Percentiles rank a stretch among this genome's conserved stretches.
These are phyloP conservation scores for Mortierella antarctica DNA, from an alignment of 192 early-diverging fungal species.

Conservation along the genomic window DNA sequence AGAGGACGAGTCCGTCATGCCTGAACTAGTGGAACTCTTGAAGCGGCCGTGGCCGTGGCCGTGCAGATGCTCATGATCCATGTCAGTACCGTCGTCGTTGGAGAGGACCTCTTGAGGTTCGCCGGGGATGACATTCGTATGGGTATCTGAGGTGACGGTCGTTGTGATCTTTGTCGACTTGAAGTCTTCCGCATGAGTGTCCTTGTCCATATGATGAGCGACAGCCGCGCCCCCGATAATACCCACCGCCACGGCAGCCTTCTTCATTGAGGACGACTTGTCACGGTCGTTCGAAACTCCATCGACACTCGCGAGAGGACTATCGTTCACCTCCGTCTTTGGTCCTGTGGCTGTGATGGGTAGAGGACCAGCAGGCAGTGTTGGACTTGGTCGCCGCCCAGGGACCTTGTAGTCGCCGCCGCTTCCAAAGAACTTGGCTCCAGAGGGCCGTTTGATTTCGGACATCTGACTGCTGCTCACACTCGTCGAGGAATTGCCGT, in stretches of 20 bases:
- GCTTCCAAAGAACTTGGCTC: slow-evolving; percentile 40
- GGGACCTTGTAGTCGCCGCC: slow-evolving; percentile 28
- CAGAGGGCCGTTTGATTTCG: slow-evolving; percentile 21
- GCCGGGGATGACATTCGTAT: not conserved
- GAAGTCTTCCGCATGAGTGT: not conserved
- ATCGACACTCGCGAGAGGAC: not conserved
- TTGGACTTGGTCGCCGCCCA: slow-evolving; percentile 17
- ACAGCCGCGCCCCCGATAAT: not conserved
- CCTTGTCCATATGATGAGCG: not conserved
- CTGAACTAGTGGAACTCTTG: slow-evolving; percentile 12
- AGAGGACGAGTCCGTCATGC: slow-evolving; percentile 15
- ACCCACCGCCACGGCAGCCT: not conserved
- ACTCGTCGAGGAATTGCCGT: slow-evolving; percentile 4
- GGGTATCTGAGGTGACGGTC: not conserved
- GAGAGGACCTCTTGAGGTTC: slow-evolving; percentile 14
- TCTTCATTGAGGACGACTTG: too few relatives aligned
- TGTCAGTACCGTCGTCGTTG: not conserved
- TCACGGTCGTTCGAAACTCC: not conserved
- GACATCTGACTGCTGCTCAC: not conserved
- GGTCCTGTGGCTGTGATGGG: not conserved
- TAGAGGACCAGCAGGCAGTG: not conserved
- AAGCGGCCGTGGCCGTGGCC: too few relatives aligned
- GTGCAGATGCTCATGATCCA: not conserved
- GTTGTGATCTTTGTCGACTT: slow-evolving; percentile 14
- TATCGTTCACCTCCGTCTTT: slow-evolving; percentile 9